Base-by-base conservation (phyloP, 1,139 yeast genomes). In the Eremothecium coryli region DNA sequence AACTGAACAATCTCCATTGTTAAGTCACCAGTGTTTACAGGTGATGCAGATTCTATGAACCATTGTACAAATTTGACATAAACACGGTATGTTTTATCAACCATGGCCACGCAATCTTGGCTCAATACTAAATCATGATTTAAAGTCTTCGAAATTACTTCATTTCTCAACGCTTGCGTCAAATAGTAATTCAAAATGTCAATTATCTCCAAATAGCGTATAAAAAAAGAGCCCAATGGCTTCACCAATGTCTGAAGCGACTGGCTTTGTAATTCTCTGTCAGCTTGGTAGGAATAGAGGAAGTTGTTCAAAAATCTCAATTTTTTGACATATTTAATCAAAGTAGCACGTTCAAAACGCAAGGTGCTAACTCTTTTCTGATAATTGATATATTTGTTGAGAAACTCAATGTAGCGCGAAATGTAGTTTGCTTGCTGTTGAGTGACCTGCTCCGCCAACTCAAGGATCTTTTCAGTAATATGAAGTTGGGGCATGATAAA, bases 41-140 rank as follows among this genome's bases (percentile, higher is more conserved):
- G 21, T 12, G 26, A 17, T 17, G 16, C 13, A 0, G 60, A 49
- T 29, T 55, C 60, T 10, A 51, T 33, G 47, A 52, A 41, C 61
- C 61, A 56, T 36, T 56, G 60, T 4, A 54, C 50, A 37, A 52
- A 56, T 32, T 56, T 56, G 20, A 54, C 52, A 33, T 50, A 55
- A 33, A 52, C 53, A 26, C 53, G 53, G 36, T 49, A 54, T 9
- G 52, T 40, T 17, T 52, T 57, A 23, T 55, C 58, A 15, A 55
- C 43, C 5, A 41, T 36, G 2, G 37, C 39, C n/a, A 52, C 40
- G 22, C 50, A 42, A 2, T 37, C 42, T 2, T 44, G 48, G n/a
- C 51, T 36, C 9, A 56, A 26, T 3, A 44, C 44, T 12, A 56
- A 31, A 26, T 49, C 48, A n/a, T 36, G 32, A 33, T 56, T 56